Evolutionary conservation across 2,329 filamentous ascomycete genomes (phyloP).

Genomic region (Magnaporthiopsis rhizophila): DNA sequence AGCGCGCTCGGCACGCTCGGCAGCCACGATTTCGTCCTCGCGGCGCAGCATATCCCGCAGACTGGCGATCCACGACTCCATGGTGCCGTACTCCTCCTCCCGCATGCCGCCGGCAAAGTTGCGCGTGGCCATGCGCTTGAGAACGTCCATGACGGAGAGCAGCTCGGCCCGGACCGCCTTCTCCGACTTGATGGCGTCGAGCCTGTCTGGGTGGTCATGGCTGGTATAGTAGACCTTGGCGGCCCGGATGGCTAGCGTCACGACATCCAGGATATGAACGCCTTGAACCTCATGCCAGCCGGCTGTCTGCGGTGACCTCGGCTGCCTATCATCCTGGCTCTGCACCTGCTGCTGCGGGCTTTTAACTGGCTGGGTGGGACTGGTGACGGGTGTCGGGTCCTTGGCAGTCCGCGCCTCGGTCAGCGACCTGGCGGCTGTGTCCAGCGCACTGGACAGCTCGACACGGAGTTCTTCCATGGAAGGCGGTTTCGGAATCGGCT

Average conservation of each 20-base stretch:
- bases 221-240: constrained; percentile 95
- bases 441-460: constrained; percentile 58
- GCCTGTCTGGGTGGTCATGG: constrained; percentile 76
- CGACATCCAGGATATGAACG: constrained; percentile 83
- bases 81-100: constrained; percentile 66
- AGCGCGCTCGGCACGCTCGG: constrained; percentile 61
- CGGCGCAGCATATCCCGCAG: constrained; percentile 68
- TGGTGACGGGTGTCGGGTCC: constrained; percentile 17
- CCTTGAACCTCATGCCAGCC: constrained; percentile 85
- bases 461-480: constrained; percentile 69
- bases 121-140: constrained; percentile 84
- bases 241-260: constrained; percentile 89
- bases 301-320: constrained; percentile 18
- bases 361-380: neutral
- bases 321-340: constrained; percentile 21
- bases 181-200: constrained; percentile 83
- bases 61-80: constrained; percentile 70
- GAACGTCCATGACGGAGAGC: constrained; percentile 76
- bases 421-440: constrained; percentile 61
- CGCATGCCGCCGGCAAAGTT: constrained; percentile 79
- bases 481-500: constrained; percentile 75
- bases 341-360: constrained; percentile 15
- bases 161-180: constrained; percentile 77
- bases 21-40: constrained; percentile 70
- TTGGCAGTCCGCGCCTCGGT: constrained; percentile 44